Evolutionary conservation across 441 rosid genomes (phyloP).

Genomic region (Gossypium schwendimanii): DNA sequence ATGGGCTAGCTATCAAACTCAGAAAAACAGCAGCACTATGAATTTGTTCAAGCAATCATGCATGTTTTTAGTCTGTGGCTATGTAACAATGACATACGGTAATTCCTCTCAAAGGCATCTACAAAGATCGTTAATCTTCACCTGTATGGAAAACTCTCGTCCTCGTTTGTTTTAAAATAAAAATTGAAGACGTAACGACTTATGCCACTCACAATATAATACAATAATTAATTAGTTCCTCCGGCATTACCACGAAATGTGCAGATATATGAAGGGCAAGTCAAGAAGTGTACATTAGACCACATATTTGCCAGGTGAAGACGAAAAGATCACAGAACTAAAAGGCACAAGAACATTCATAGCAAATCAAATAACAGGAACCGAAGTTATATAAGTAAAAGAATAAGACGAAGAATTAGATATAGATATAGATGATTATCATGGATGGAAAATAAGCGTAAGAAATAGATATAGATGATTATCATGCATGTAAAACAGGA

Average conservation of each 20-base stretch:
- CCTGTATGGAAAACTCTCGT: not conserved
- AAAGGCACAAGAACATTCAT: not conserved
- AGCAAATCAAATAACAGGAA: not conserved
- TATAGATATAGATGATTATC: not conserved
- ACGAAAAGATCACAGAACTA: not conserved
- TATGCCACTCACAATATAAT: not conserved
- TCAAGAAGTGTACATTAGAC: not conserved
- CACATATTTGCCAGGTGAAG: not conserved
- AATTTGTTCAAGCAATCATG: not conserved
- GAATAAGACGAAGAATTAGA: not conserved
- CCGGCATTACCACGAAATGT: not conserved
- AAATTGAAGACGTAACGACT: not conserved
- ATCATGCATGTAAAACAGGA: not conserved
- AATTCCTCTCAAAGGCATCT: not conserved
- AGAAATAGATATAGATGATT: not conserved
- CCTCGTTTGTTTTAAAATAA: not conserved
- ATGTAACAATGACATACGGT: not conserved
- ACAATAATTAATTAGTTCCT: not conserved
- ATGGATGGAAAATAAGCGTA: too few relatives aligned
- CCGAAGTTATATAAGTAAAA: not conserved
- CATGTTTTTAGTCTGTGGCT: too few relatives aligned
- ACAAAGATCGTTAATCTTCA: not conserved
- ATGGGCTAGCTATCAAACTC: not conserved
- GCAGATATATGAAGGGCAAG: not conserved
- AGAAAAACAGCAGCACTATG: not conserved